Percentiles rank a stretch among this genome's conserved stretches.
Conservation (phyloP, 2,329 filamentous ascomycete species). For the Epichloe brachyelytri region DNA sequence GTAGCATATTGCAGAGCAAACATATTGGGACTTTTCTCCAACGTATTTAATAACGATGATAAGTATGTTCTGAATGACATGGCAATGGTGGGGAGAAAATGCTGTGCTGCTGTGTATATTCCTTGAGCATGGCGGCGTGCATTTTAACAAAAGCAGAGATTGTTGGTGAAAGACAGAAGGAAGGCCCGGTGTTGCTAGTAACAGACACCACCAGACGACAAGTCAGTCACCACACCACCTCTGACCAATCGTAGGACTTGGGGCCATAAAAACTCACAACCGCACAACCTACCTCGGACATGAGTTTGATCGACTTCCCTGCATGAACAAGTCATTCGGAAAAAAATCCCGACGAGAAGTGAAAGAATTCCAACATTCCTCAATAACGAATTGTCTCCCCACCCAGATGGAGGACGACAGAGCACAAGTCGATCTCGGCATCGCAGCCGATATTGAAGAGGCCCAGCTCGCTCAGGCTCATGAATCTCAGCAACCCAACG, state of each 20-base stretch:
- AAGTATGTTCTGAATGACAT: neutral
- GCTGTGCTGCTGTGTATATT: neutral
- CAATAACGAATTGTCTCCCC: neutral
- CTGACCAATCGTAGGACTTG: slow-evolving; percentile 2
- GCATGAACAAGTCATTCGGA: neutral
- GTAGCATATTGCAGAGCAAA: no score
- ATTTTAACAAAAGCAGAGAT: no score
- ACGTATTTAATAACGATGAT: neutral
- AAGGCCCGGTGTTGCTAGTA: no score
- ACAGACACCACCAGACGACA: no score
- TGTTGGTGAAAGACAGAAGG: no score
- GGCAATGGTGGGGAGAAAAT: neutral
- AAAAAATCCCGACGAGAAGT: neutral
- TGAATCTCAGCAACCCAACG: slow-evolving; percentile 8
- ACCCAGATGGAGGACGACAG: slow-evolving; percentile 62
- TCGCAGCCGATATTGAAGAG: slow-evolving; percentile 52
- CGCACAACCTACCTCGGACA: neutral
- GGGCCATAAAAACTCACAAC: slow-evolving; percentile 1
- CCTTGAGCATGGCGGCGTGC: no score
- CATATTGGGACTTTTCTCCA: neutral
- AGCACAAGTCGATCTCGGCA: slow-evolving; percentile 54
- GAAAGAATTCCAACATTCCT: neutral
- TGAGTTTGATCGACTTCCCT: neutral
- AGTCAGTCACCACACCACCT: no score
- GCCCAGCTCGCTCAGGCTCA: slow-evolving; percentile 21